phyloP scores from a whole-genome alignment of 1,284 basidiomycete species.

The Malassezia caprae region DNA sequence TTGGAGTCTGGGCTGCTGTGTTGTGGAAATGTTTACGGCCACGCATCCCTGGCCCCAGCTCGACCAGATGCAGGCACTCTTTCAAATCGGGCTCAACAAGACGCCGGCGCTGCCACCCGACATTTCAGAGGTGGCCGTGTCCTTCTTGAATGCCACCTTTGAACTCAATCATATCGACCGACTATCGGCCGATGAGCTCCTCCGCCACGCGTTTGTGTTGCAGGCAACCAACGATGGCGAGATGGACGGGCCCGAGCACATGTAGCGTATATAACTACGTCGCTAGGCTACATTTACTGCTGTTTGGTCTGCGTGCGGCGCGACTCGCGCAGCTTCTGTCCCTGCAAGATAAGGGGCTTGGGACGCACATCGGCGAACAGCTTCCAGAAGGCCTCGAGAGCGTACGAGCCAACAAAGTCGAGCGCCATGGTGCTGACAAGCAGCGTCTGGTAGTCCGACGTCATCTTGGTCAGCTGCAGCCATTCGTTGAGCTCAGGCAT shows the following conservation, averaged over 20 bases:
- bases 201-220: conserved; percentile 37
- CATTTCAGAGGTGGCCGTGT: conserved; percentile 31
- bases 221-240: background rate
- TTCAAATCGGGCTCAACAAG: conserved; percentile 37
- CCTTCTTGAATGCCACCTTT: conserved; percentile 39
- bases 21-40: conserved; percentile 97
- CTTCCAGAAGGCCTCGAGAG: conserved; percentile 74
- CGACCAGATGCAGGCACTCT: conserved; percentile 69
- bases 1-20: conserved; percentile 93
- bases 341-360: conserved; percentile 63
- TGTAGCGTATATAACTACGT: background rate
- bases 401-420: conserved; percentile 80
- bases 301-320: background rate
- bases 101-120: conserved; percentile 38
- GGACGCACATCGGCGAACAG: conserved; percentile 83
- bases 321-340: conserved; percentile 3
- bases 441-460: conserved; percentile 53
- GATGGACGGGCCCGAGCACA: background rate
- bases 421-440: conserved; percentile 60
- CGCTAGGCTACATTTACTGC: background rate
- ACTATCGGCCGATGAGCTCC: conserved; percentile 32
- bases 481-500: conserved; percentile 89
- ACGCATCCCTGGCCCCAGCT: conserved; percentile 93
- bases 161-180: conserved; percentile 37
- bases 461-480: conserved; percentile 94